Evolutionary conservation across 1,284 basidiomycete species (phyloP).

Genomic region (Apiotrichum domesticum): DNA sequence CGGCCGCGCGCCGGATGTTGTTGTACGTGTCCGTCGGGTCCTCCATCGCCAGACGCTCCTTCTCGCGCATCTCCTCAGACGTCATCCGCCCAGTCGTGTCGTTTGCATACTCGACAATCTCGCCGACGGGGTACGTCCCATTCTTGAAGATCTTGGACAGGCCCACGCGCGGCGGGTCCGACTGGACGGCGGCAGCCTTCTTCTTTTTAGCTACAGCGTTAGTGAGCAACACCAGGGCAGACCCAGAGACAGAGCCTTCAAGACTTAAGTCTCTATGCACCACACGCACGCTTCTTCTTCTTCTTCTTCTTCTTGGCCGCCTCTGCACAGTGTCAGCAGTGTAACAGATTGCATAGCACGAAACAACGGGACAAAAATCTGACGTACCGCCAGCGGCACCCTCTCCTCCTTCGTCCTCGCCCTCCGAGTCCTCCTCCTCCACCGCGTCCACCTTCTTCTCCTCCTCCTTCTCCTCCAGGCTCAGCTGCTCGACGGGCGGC

Average conservation of each 20-base stretch:
- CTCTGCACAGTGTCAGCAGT: constrained; percentile 9
- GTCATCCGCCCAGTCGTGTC: constrained; percentile 83
- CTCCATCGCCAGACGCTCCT: constrained; percentile 68
- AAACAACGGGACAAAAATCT: not conserved
- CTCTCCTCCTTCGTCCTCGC: constrained; percentile 36
- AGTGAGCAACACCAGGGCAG: not conserved
- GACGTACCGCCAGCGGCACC: constrained; percentile 26
- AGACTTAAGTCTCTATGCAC: no score
- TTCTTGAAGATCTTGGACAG: constrained; percentile 82
- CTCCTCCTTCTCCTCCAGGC: constrained; percentile 20
- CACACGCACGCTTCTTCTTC: constrained; percentile 65
- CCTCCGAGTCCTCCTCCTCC: constrained; percentile 40
- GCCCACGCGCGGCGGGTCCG: constrained; percentile 88
- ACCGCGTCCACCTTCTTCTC: constrained; percentile 28
- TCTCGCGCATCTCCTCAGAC: constrained; percentile 81
- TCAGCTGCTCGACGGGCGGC: constrained; percentile 28
- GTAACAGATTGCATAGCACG: not conserved
- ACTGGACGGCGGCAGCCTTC: constrained; percentile 57
- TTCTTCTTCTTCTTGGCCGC: constrained; percentile 74
- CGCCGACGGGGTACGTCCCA: constrained; percentile 82
- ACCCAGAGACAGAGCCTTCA: no score
- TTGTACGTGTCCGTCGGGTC: constrained; percentile 80
- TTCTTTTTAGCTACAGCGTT: constrained; percentile 62
- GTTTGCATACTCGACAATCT: constrained; percentile 85
- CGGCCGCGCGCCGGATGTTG: constrained; percentile 81